These are phyloP conservation scores for Candida tropicalis DNA, from an alignment of 1,139 yeast species.

Conservation along the genomic window DNA sequence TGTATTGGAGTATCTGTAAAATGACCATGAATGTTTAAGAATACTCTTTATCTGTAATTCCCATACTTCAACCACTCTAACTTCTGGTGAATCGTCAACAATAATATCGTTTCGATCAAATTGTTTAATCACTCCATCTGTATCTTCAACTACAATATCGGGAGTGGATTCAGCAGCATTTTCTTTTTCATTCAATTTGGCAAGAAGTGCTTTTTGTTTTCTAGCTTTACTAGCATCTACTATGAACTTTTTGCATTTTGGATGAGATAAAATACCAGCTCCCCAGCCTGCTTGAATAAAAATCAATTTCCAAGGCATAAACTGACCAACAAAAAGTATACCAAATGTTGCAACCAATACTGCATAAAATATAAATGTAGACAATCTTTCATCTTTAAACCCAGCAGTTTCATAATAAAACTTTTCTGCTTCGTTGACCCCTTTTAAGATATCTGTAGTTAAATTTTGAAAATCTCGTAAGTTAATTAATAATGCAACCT, in stretches of 20 bases:
- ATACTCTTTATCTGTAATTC: slow-evolving; percentile 73
- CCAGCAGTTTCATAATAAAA: slow-evolving; percentile 68
- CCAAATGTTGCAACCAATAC: slow-evolving; percentile 36
- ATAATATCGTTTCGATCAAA: slow-evolving; percentile 54
- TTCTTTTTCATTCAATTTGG: slow-evolving; percentile 2
- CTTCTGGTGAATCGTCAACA: slow-evolving; percentile 69
- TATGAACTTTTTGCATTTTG: slow-evolving; percentile 46
- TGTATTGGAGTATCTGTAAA: slow-evolving; percentile 33
- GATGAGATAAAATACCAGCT: slow-evolving; percentile 54
- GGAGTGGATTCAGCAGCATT: slow-evolving; percentile 13
- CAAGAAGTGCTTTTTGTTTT: slow-evolving; percentile 8
- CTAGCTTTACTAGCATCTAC: slow-evolving; percentile 19
- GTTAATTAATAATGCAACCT: slow-evolving; percentile 51
- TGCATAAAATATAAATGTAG: slow-evolving; percentile 56
- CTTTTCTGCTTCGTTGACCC: slow-evolving; percentile 55
- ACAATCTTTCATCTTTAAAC: slow-evolving; percentile 67
- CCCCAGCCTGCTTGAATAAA: slow-evolving; percentile 63
- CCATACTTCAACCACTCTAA: slow-evolving; percentile 66
- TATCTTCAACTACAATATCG: slow-evolving; percentile 9
- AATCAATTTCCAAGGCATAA: slow-evolving; percentile 66
- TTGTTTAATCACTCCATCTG: slow-evolving; percentile 12
- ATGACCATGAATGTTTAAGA: slow-evolving; percentile 61
- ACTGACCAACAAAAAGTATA: slow-evolving; percentile 58
- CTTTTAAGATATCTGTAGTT: slow-evolving; percentile 56
- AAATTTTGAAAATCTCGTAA: slow-evolving; percentile 66